Percentiles rank a stretch among this genome's conserved stretches.
Conservation (phyloP, 2,329 filamentous ascomycete species). For the Aureobasidium vineae region DNA sequence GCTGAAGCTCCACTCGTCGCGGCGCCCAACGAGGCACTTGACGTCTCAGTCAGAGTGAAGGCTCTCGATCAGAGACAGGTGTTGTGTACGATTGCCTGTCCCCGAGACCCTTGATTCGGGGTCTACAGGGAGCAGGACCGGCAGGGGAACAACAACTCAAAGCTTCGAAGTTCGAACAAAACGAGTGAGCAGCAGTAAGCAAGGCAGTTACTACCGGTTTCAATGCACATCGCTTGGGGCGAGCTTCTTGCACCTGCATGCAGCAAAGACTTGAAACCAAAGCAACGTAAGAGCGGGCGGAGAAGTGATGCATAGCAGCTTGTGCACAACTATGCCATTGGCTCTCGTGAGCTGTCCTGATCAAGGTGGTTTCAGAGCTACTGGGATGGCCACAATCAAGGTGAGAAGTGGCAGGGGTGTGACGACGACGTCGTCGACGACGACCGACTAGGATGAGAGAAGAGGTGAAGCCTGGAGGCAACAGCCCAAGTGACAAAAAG, state of each 20-base stretch:
- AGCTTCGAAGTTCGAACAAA: constrained; percentile 8
- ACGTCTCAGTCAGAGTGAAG: constrained; percentile 1
- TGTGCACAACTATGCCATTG: constrained; percentile 22
- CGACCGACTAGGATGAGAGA: neutral
- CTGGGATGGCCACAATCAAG: neutral
- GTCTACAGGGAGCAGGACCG: neutral
- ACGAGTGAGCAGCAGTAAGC: constrained; percentile 21
- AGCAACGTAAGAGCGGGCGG: constrained; percentile 26
- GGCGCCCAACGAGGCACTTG: constrained; percentile 9
- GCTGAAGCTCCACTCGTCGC: constrained; percentile 4
- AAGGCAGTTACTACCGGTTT: constrained; percentile 20
- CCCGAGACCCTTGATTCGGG: constrained; percentile 20
- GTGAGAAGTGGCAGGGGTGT: constrained; percentile 8
- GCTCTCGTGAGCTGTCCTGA: neutral
- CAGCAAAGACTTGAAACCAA: constrained; percentile 23
- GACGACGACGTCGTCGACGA: neutral
- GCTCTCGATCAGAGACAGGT: neutral
- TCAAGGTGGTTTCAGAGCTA: constrained; percentile 11
- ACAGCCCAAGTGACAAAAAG: constrained; percentile 2
- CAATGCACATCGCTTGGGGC: constrained; percentile 24
- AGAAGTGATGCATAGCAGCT: constrained; percentile 18
- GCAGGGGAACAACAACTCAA: neutral
- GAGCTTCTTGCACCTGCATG: constrained; percentile 25
- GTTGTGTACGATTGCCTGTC: neutral
- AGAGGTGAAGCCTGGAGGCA: neutral